Evolutionary conservation across 176 grass and related monocot genomes (phyloP).

Genomic region (Panicum miliaceum): DNA sequence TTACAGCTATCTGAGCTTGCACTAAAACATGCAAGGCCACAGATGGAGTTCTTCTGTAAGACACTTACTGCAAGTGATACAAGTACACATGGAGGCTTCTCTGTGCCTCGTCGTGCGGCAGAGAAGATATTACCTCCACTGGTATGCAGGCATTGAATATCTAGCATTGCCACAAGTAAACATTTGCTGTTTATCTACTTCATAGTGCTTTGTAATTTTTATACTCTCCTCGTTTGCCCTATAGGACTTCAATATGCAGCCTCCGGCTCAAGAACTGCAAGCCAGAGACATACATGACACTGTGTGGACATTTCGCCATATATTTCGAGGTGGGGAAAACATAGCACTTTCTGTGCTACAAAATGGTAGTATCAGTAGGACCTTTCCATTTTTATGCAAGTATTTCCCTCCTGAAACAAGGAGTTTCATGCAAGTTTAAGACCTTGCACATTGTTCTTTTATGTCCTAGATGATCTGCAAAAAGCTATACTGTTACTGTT

Average conservation of each 20-base stretch:
- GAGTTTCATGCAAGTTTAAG: background rate
- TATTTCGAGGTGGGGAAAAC: conserved; percentile 79
- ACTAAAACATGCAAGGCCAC: conserved; percentile 84
- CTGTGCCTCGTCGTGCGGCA: conserved; percentile 91
- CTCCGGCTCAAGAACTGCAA: conserved; percentile 93
- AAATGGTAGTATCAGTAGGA: background rate
- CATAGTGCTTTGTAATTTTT: background rate
- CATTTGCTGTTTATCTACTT: background rate
- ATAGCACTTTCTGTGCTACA: background rate
- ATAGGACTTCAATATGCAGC: conserved; percentile 97
- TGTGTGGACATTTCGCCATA: conserved; percentile 95
- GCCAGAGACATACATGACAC: conserved; percentile 94
- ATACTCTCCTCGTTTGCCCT: background rate
- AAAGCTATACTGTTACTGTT: background rate
- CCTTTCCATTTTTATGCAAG: background rate
- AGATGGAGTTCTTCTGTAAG: conserved; percentile 97
- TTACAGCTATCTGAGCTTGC: conserved; percentile 91
- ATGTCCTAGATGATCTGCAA: background rate
- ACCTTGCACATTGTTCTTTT: background rate
- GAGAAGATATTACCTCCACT: conserved; percentile 97
- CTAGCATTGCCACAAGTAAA: background rate
- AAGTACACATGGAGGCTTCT: conserved; percentile 98
- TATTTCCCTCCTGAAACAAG: background rate
- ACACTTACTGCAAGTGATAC: conserved; percentile 97
- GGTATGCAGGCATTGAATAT: conserved; percentile 49